Percentiles rank a stretch among this genome's conserved stretches.
These are phyloP conservation scores for Candida nemodendra DNA, from an alignment of 805 yeast genomes.

Conservation along the genomic window DNA sequence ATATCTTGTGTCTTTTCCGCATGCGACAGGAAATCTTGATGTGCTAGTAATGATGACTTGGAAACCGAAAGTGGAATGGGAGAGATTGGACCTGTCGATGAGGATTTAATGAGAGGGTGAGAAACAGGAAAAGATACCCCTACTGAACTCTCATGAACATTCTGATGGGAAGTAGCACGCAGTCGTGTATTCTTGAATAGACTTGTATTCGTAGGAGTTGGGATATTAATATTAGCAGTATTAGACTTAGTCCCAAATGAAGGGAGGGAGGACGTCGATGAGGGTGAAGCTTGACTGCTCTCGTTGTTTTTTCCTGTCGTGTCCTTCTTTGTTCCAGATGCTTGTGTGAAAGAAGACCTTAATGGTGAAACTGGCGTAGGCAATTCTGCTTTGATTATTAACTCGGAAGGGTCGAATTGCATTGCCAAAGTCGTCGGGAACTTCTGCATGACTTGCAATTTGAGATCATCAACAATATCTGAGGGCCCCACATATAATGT, in stretches of 20 bases:
- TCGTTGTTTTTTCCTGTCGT: background rate
- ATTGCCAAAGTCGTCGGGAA: slow-evolving; percentile 67
- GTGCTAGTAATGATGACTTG: slow-evolving; percentile 22
- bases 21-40: slow-evolving; percentile 5
- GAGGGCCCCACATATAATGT: slow-evolving; percentile 57
- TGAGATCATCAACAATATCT: slow-evolving; percentile 82
- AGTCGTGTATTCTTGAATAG: background rate
- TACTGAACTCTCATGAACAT: background rate
- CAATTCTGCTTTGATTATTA: slow-evolving; percentile 37
- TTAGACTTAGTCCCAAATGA: slow-evolving; percentile 1
- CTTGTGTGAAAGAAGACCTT: slow-evolving; percentile 1
- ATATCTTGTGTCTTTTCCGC: slow-evolving; percentile 9
- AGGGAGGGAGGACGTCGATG: slow-evolving; percentile 6
- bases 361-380: slow-evolving; percentile 15
- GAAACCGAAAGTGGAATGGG: slow-evolving; percentile 29
- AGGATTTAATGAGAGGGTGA: slow-evolving; percentile 4
- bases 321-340: background rate
- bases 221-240: background rate
- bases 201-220: slow-evolving; percentile 1
- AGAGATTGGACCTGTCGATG: slow-evolving; percentile 22
- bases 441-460: slow-evolving; percentile 57
- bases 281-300: background rate
- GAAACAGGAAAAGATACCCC: background rate
- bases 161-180: background rate
- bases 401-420: slow-evolving; percentile 67